Conservation (phyloP, 164 flowering plant species). For the Tinospora cordifolia region DNA sequence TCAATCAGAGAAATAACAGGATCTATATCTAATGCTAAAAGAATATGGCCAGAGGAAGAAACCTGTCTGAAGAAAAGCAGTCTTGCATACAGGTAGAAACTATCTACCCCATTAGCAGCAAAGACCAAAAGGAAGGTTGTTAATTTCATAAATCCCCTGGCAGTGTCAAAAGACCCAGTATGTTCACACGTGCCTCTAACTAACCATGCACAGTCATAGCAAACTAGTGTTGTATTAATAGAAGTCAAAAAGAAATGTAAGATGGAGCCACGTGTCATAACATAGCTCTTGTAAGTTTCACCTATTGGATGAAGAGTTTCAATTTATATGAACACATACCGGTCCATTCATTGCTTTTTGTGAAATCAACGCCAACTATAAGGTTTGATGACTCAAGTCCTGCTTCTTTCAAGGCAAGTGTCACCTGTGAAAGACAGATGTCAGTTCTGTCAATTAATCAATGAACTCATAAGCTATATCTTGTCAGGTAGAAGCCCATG, state of each 20-base stretch:
- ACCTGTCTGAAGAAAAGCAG: too few species aligned
- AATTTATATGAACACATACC: conserved; percentile 29
- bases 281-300: too few species aligned
- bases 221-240: background rate
- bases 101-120: background rate
- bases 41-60: background rate
- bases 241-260: too few species aligned
- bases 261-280: too few species aligned
- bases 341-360: conserved; percentile 83
- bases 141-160: background rate
- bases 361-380: conserved; percentile 70
- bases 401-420: conserved; percentile 45
- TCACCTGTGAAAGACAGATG: conserved; percentile 35
- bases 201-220: background rate
- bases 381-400: conserved; percentile 77
- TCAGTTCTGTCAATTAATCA: background rate
- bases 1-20: background rate
- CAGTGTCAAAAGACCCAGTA: background rate
- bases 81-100: too few species aligned
- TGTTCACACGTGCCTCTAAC: background rate
- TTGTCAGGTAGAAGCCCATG: too few species aligned
- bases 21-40: background rate
- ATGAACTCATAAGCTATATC: too few species aligned
- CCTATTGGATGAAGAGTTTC: too few species aligned
- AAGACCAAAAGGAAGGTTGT: background rate